A percentile compares a stretch with the other conserved stretches of the same genome.
Evolutionary conservation across 2,329 filamentous ascomycete species (phyloP).

Genomic region (Monosporascus sp.): DNA sequence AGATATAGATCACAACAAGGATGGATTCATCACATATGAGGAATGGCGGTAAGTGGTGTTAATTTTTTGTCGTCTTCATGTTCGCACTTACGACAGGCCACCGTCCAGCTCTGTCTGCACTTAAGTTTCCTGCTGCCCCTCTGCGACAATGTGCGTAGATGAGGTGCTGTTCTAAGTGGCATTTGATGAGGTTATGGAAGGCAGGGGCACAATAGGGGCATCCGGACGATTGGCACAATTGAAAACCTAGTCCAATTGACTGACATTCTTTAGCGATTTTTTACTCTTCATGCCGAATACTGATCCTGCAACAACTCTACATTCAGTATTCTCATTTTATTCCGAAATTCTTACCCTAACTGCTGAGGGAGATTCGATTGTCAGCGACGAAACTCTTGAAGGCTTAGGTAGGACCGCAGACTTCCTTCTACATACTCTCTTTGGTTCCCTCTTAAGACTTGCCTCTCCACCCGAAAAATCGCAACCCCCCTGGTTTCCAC

Average conservation of each 20-base stretch:
- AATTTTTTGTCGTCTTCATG: too few species aligned
- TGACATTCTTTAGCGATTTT: constrained; percentile 63
- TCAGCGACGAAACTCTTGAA: constrained; percentile 86
- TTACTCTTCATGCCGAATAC: constrained; percentile 75
- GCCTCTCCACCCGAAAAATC: constrained; percentile 44
- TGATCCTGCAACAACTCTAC: constrained; percentile 64
- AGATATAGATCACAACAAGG: constrained; percentile 83
- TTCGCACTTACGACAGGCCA: too few species aligned
- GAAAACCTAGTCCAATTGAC: background rate
- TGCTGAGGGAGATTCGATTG: constrained; percentile 86
- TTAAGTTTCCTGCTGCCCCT: background rate
- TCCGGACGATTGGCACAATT: background rate
- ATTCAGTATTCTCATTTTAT: constrained; percentile 86
- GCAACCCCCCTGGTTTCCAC: constrained; percentile 14
- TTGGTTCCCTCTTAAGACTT: constrained; percentile 70
- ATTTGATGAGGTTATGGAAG: too few species aligned
- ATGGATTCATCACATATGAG: constrained; percentile 82
- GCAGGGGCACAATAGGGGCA: background rate
- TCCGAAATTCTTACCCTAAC: constrained; percentile 84
- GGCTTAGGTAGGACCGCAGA: constrained; percentile 80
- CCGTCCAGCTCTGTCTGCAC: too few species aligned
- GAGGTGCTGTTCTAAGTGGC: too few species aligned
- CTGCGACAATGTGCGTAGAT: too few species aligned
- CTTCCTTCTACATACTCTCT: constrained; percentile 67
- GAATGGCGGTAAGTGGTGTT: constrained; percentile 81